Conservation (phyloP, 345 rosid species). For the Isatis tinctoria region DNA sequence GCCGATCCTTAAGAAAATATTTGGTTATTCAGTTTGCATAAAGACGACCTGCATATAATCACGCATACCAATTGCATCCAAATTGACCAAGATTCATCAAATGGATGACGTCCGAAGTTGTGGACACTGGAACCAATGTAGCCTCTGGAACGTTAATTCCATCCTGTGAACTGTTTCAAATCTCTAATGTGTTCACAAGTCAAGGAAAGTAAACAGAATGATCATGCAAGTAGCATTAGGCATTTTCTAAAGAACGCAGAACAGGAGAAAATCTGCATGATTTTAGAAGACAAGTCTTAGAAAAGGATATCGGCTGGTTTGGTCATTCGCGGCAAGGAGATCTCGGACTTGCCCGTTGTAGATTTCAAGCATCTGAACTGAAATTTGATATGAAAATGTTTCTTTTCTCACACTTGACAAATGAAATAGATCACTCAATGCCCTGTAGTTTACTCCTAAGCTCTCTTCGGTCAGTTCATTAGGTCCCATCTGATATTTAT, state of each 20-base stretch:
- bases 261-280: neutral
- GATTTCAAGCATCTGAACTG: constrained; percentile 94
- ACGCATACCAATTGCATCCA: constrained; percentile 78
- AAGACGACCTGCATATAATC: constrained; percentile 42
- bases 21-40: neutral
- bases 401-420: constrained; percentile 65
- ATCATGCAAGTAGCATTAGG: neutral
- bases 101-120: constrained; percentile 84
- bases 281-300: neutral
- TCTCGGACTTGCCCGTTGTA: constrained; percentile 97
- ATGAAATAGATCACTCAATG: constrained; percentile 76
- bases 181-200: no score
- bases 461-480: constrained; percentile 70
- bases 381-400: constrained; percentile 56
- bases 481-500: constrained; percentile 71
- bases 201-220: no score
- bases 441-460: constrained; percentile 91
- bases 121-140: constrained; percentile 66
- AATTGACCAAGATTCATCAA: constrained; percentile 82
- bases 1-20: neutral
- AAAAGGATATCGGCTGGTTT: constrained; percentile 73
- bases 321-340: constrained; percentile 75
- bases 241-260: neutral
- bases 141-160: constrained; percentile 96
- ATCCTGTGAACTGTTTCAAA: constrained; percentile 75